These are phyloP conservation scores for Euphorbia schlechtendalii DNA, from an alignment of 441 rosid species.

Conservation along the genomic window DNA sequence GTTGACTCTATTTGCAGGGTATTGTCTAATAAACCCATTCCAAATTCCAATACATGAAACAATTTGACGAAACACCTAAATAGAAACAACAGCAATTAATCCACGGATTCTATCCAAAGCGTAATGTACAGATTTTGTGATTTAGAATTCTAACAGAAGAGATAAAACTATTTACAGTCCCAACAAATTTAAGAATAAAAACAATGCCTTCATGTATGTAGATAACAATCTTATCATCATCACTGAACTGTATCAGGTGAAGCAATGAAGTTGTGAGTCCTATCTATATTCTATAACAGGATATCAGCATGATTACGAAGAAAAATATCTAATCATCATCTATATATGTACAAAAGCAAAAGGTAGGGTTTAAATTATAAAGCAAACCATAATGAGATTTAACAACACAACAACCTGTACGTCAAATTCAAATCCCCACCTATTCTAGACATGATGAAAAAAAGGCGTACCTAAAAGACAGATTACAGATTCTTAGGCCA, in stretches of 20 bases:
- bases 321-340: neutral
- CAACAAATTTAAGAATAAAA: too few relatives aligned
- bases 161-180: too few relatives aligned
- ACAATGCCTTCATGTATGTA: neutral
- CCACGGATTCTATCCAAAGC: neutral
- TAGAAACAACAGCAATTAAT: neutral
- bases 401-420: neutral
- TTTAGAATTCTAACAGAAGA: neutral
- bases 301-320: neutral
- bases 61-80: slow-evolving; percentile 7
- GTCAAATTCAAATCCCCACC: neutral
- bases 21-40: slow-evolving; percentile 45
- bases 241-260: neutral
- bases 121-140: neutral
- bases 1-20: slow-evolving; percentile 29
- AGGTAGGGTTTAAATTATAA: neutral
- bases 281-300: neutral
- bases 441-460: neutral
- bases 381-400: neutral
- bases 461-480: too few relatives aligned
- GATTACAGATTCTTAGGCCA: too few relatives aligned
- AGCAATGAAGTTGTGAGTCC: neutral
- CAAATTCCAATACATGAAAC: slow-evolving; percentile 20
- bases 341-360: neutral
- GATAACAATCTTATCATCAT: neutral